phyloP scores from a whole-genome alignment of 2,329 filamentous ascomycete species.

The Coniella vitis region DNA sequence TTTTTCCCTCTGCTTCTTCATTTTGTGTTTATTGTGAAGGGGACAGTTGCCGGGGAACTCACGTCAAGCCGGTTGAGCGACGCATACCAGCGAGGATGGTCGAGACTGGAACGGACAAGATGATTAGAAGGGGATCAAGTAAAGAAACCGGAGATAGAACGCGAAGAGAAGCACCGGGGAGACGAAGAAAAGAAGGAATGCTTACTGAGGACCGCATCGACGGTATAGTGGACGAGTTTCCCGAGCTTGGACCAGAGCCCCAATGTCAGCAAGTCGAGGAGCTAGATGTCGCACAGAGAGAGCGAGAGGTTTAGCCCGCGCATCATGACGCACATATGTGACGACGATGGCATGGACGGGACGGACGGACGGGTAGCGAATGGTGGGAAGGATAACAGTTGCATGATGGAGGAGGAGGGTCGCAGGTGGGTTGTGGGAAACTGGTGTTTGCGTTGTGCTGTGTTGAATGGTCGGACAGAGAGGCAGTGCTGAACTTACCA shows the following conservation, averaged over 20 bases:
- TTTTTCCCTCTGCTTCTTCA: no score
- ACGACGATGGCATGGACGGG: conserved; percentile 14
- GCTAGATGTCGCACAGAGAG: conserved; percentile 38
- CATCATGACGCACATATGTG: conserved; percentile 17
- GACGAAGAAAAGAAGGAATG: conserved; percentile 17
- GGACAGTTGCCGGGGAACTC: conserved; percentile 44
- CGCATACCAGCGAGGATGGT: conserved; percentile 95
- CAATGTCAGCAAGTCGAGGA: conserved; percentile 63
- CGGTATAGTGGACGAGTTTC: conserved; percentile 87
- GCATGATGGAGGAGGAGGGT: no score
- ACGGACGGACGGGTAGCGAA: no score
- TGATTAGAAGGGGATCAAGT: background rate
- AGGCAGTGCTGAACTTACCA: conserved; percentile 19
- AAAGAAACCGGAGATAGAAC: no score
- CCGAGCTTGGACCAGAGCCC: conserved; percentile 75
- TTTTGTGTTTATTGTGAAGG: background rate
- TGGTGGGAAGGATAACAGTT: no score
- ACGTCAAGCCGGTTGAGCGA: conserved; percentile 96
- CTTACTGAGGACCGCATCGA: conserved; percentile 88
- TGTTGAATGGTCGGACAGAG: background rate
- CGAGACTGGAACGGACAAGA: conserved; percentile 58
- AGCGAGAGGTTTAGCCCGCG: conserved; percentile 33
- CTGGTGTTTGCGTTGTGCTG: background rate
- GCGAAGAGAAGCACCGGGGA: no score
- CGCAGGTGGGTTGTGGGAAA: background rate